phyloP scores from a whole-genome alignment of 441 rosid genomes.

The Adansonia grandidieri region DNA sequence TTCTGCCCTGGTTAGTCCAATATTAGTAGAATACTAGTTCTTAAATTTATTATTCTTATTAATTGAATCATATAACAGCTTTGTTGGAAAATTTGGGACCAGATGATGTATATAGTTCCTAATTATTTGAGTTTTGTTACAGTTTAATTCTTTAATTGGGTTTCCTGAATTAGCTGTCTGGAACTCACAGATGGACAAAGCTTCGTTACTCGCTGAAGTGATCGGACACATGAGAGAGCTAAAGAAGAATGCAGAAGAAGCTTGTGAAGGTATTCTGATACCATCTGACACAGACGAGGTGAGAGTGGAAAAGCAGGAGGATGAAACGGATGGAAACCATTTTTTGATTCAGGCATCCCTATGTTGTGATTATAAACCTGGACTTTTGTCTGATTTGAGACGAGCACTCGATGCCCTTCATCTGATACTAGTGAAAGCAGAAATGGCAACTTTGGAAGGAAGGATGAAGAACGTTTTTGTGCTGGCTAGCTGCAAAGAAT shows the following conservation, averaged over 20 bases:
- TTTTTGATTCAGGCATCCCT: constrained; percentile 41
- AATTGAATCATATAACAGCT: background rate
- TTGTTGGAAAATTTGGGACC: background rate
- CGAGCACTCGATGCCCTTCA: constrained; percentile 44
- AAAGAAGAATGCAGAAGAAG: constrained; percentile 41
- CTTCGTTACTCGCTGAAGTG: constrained; percentile 58
- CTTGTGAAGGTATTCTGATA: constrained; percentile 42
- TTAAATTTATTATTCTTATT: background rate
- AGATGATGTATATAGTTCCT: background rate
- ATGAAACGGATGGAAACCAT: constrained; percentile 27
- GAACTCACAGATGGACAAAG: constrained; percentile 61
- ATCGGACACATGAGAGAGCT: constrained; percentile 43
- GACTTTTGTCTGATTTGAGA: constrained; percentile 48
- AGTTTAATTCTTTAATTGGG: constrained; percentile 5
- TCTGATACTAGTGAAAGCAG: constrained; percentile 39
- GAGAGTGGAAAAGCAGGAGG: constrained; percentile 41
- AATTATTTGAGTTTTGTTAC: background rate
- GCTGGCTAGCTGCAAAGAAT: constrained; percentile 35
- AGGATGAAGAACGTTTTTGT: constrained; percentile 50
- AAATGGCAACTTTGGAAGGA: constrained; percentile 52
- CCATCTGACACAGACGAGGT: constrained; percentile 55
- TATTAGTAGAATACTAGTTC: background rate
- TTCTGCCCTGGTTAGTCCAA: background rate
- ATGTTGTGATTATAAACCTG: constrained; percentile 52
- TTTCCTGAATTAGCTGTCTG: constrained; percentile 20